Evolutionary conservation across 805 yeast species (phyloP).

Genomic region (Priceomyces medius): DNA sequence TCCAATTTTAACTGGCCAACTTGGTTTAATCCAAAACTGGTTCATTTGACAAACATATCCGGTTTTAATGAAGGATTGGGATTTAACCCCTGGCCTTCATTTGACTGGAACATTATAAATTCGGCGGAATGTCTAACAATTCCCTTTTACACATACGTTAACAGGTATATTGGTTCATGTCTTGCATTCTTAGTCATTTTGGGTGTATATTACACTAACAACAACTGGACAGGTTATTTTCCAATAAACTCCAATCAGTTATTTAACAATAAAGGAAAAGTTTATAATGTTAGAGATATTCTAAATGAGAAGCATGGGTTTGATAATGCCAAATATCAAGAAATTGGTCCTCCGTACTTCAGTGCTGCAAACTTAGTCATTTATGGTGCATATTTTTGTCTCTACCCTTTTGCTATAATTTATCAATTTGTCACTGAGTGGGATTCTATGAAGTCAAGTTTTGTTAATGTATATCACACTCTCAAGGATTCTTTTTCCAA

Average conservation of each 20-base stretch:
- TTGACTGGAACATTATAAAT: conserved; percentile 44
- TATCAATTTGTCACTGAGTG: conserved; percentile 49
- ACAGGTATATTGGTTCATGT: conserved; percentile 37
- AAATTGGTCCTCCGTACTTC: conserved; percentile 67
- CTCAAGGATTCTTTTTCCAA: conserved; percentile 25
- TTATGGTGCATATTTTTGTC: conserved; percentile 57
- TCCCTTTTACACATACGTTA: conserved; percentile 44
- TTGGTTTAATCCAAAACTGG: conserved; percentile 40
- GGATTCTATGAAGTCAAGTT: conserved; percentile 39
- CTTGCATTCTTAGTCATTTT: conserved; percentile 33
- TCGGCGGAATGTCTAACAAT: conserved; percentile 39
- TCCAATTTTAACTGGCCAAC: conserved; percentile 47
- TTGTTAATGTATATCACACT: conserved; percentile 32
- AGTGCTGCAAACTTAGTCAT: conserved; percentile 59
- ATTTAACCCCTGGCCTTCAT: conserved; percentile 41
- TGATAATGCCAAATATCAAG: conserved; percentile 46
- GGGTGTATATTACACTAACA: conserved; percentile 45
- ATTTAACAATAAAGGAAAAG: conserved; percentile 51
- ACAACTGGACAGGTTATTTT: conserved; percentile 48
- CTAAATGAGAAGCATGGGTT: conserved; percentile 43
- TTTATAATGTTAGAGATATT: conserved; percentile 47
- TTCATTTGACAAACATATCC: conserved; percentile 38
- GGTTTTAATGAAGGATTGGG: conserved; percentile 42
- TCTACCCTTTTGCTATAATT: conserved; percentile 55
- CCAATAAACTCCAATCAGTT: conserved; percentile 54